A percentile compares a stretch with the other conserved stretches of the same genome.
phyloP scores from a whole-genome alignment of 805 yeast species.

The Candida argentea region DNA sequence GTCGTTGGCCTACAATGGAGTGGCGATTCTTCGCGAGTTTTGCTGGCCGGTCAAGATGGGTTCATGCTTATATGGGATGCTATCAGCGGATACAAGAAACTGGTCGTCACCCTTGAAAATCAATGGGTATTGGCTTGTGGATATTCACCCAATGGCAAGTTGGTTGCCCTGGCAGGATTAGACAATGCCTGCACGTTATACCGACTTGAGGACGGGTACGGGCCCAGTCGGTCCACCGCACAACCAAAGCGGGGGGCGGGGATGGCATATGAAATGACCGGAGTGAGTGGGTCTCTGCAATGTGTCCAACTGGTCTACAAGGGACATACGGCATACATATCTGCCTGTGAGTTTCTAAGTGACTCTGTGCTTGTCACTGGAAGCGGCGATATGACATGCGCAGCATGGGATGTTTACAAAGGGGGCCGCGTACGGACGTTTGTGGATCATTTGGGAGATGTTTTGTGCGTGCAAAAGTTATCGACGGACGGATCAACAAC shows the following conservation, averaged over 20 bases:
- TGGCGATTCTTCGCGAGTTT: conserved; percentile 43
- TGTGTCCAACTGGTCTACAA: conserved; percentile 38
- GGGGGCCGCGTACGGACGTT: conserved; percentile 45
- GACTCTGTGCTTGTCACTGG: conserved; percentile 49
- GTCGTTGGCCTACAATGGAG: conserved; percentile 64
- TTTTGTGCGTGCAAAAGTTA: conserved; percentile 34
- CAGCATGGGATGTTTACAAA: conserved; percentile 67
- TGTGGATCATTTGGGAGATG: conserved; percentile 65
- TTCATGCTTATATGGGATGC: conserved; percentile 79
- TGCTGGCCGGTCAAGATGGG: conserved; percentile 83
- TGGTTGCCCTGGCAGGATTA: conserved; percentile 75
- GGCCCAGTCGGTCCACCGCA: not conserved
- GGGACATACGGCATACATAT: conserved; percentile 77
- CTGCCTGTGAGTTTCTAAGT: conserved; percentile 60
- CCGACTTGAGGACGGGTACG: conserved; percentile 15
- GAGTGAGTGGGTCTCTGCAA: no score
- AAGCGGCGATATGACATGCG: conserved; percentile 76
- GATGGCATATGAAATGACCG: not conserved
- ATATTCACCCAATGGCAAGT: conserved; percentile 51
- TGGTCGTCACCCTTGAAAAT: conserved; percentile 62
- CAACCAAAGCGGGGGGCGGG: not conserved
- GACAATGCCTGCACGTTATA: conserved; percentile 73
- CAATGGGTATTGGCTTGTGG: conserved; percentile 77
- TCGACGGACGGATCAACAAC: conserved; percentile 8
- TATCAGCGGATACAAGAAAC: conserved; percentile 55